Evolutionary conservation across 2,329 filamentous ascomycete species (phyloP).

Genomic region (Periglandula ipomoeae): DNA sequence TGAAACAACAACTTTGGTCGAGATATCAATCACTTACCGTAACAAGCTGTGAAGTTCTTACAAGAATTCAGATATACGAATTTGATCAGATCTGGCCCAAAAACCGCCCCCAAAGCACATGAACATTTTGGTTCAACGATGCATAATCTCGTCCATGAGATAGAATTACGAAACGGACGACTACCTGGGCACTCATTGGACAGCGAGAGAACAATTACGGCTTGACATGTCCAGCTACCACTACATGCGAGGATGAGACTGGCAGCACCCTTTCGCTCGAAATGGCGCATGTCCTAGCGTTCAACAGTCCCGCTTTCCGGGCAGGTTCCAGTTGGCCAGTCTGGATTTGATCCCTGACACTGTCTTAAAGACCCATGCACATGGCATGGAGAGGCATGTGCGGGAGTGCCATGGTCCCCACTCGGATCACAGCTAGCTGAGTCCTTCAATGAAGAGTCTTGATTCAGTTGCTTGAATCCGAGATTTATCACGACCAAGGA

Average conservation of each 20-base stretch:
- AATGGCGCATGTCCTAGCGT: constrained; percentile 1
- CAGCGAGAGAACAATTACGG: constrained; percentile 18
- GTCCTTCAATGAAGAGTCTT: no score
- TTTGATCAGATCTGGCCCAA: background rate
- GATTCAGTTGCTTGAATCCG: no score
- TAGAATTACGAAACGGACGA: background rate
- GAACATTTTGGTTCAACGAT: background rate
- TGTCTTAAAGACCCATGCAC: constrained; percentile 6
- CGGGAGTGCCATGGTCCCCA: no score
- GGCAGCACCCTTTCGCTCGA: background rate
- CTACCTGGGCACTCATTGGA: constrained; percentile 15
- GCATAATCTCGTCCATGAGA: background rate
- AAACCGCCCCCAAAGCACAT: background rate
- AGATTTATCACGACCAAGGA: no score
- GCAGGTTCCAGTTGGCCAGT: constrained; percentile 36
- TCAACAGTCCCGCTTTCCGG: constrained; percentile 25
- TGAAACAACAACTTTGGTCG: no score
- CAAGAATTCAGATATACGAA: background rate
- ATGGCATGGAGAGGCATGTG: background rate
- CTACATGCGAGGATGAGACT: constrained; percentile 13
- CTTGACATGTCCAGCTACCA: background rate
- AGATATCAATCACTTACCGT: no score
- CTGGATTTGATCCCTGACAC: constrained; percentile 16
- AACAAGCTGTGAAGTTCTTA: no score
- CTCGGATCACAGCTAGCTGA: no score